Conservation (phyloP, 495 filamentous ascomycete species). For the Aspergillus egyptiacus region DNA sequence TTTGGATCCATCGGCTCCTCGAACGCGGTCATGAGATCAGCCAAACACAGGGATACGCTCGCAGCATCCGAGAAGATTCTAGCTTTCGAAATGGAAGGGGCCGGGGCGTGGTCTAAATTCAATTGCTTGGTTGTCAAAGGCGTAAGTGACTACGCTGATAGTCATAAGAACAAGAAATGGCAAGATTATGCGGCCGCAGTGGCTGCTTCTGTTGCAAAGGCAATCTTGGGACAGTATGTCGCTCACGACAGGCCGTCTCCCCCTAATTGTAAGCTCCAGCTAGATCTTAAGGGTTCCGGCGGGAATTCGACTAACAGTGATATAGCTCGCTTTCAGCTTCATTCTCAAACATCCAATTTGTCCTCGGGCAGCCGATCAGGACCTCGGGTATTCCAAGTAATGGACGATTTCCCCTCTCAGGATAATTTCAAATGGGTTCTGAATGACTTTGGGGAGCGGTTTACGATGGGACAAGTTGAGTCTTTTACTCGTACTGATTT, state of each 20-base stretch:
- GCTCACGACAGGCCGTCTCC: neutral
- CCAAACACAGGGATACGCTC: conserved; percentile 21
- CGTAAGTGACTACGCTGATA: conserved; percentile 38
- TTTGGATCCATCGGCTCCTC: conserved; percentile 25
- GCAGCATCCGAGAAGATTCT: conserved; percentile 7
- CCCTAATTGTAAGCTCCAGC: neutral
- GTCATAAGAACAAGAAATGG: conserved; percentile 40
- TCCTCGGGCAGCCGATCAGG: neutral
- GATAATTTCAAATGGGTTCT: neutral
- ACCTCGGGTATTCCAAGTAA: neutral
- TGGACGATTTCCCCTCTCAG: neutral
- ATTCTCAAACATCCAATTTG: neutral
- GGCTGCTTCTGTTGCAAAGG: conserved; percentile 22
- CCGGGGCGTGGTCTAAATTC: conserved; percentile 23
- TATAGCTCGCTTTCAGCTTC: neutral
- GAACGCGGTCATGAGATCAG: conserved; percentile 30
- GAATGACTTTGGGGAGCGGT: neutral
- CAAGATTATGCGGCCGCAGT: conserved; percentile 33
- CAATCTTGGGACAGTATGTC: neutral
- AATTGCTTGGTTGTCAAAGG: conserved; percentile 34
- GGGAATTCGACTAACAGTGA: neutral
- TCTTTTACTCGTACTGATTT: neutral
- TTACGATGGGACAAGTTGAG: neutral
- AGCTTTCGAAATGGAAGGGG: conserved; percentile 35
- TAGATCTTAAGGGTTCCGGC: neutral